Base-by-base conservation (phyloP, 2,329 filamentous ascomycete genomes). In the Exophiala bonariae region DNA sequence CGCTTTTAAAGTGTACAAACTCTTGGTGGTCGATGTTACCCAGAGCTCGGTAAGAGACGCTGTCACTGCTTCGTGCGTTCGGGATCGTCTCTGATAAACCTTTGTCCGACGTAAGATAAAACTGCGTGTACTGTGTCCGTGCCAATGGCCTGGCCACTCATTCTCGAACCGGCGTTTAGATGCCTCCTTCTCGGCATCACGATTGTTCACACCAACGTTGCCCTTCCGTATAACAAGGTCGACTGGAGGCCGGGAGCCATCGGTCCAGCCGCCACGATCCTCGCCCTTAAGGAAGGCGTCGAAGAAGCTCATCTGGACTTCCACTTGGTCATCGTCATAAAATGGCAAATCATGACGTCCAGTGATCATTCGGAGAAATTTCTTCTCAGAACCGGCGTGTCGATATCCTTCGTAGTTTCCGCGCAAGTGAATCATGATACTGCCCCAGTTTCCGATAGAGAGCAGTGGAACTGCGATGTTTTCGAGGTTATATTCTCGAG, bases 331-430 rank as follows among this genome's bases (percentile, higher is more conserved):
- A 1, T 76, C 64, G 60, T 87, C 86, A 66, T 87, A 89, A 61
- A 88, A 87, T 0, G 85, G 85, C 1, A 88, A 70, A 56, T 88
- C 85, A 52, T 89, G 85, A 0, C 85, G 75, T 2, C 85, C 85
- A 1, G 79, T 82, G 59, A 87, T 84, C 61, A 87, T 81, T 4
- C 84, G 78, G 0, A 88, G 71, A 54, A 84, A 89, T 62, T 88
- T 88, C 50, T 82, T 70, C 49, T 81, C 72, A 0, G 83, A 87
- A 1, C 82, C 81, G 0, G 84, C 83, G 38, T 81, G 74, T 2
- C 69, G 20, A 53, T 47, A 88, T 0, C 84, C 85, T 57, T 85
- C 75, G 7, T 87, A 73, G 54, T 88, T 88, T 2, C 85, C 85
- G 4, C 84, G 74, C 4, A 87, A 72, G 55, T 88, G 85, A 1